A percentile compares a stretch with the other conserved stretches of the same genome.
phyloP scores from a whole-genome alignment of 768 basidiomycete genomes.

The Hericium alpestre region DNA sequence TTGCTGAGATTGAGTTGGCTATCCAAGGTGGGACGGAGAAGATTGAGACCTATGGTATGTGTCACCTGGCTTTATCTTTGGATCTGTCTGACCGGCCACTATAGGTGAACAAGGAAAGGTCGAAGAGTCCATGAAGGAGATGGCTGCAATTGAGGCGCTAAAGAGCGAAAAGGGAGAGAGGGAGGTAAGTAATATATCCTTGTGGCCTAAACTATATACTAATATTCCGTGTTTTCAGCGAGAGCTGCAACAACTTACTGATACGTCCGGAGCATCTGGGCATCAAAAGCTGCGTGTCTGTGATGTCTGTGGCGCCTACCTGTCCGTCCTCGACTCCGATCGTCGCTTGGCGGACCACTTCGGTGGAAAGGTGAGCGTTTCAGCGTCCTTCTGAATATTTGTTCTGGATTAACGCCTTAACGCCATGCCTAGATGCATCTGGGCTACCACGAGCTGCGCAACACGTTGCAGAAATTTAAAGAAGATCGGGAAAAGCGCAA shows the following conservation, averaged over 20 bases:
- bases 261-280: constrained; percentile 97
- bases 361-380: constrained; percentile 81
- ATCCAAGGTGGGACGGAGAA: constrained; percentile 98
- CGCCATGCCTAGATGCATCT: constrained; percentile 77
- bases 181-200: constrained; percentile 47
- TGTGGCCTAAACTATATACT: background rate
- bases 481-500: constrained; percentile 81
- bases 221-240: constrained; percentile 38
- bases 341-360: constrained; percentile 98
- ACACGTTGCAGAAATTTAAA: constrained; percentile 83
- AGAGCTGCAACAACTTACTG: constrained; percentile 90
- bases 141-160: constrained; percentile 94
- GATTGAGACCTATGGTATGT: constrained; percentile 82
- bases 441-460: constrained; percentile 95
- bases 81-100: background rate
- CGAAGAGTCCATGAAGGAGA: constrained; percentile 96
- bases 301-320: constrained; percentile 99
- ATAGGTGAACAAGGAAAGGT: constrained; percentile 97
- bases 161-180: constrained; percentile 95
- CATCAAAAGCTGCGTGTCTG: constrained; percentile 99
- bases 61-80: constrained; percentile 1
- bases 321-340: constrained; percentile 96
- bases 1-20: constrained; percentile 97
- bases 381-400: background rate
- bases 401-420: background rate